Base-by-base conservation (phyloP, 495 filamentous ascomycete genomes). In the Penicillium bialowiezense region DNA sequence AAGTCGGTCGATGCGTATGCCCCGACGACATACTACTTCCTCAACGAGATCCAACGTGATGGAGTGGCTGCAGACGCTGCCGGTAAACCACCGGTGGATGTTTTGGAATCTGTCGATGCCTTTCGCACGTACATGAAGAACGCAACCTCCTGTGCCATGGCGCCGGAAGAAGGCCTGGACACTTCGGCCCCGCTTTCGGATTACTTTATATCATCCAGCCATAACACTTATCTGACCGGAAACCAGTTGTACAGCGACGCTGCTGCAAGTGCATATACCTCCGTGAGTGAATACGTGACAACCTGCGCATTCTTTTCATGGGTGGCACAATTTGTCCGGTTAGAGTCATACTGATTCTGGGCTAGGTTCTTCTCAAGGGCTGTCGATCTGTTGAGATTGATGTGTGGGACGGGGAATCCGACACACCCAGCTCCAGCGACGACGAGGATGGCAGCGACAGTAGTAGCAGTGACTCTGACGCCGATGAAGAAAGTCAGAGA, bases 321-420 rank as follows among this genome's bases (percentile, higher is more conserved):
- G 9, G 15, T 9, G 26, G 2, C 32, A 14, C 18, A 7, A 8
- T 2, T 13, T n/a, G 7, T 13, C 17, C 12, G 12, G 7, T 12
- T 1, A 14, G 1, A 24, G 13, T 3, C 19, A 44, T 31, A 48
- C 21, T 20, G 7, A 45, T 45, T 2, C 10, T 9, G 15, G 42
- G 24, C 31, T 54, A 86, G 81, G 81, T 80, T 13, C 79, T 97
- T 28, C 68, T 84, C 8, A 78, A 84, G 18, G 90, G 92, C n/a
- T 93, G 92, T 53, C 83, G 92, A 14, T 96, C 90, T 50, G 88
- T 97, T 42, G 92, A 97, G 70, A 90, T 97, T 50, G 92, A 97
- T 58, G 90, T 96, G 7, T 96, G 91, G 89, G 88, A 97, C 62
- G 92, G 91, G 10, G 82, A 90, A 33, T 47, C 63, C 5, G 66